These are phyloP conservation scores for Canavalia gladiata DNA, from an alignment of 306 rosid genomes.

Conservation along the genomic window DNA sequence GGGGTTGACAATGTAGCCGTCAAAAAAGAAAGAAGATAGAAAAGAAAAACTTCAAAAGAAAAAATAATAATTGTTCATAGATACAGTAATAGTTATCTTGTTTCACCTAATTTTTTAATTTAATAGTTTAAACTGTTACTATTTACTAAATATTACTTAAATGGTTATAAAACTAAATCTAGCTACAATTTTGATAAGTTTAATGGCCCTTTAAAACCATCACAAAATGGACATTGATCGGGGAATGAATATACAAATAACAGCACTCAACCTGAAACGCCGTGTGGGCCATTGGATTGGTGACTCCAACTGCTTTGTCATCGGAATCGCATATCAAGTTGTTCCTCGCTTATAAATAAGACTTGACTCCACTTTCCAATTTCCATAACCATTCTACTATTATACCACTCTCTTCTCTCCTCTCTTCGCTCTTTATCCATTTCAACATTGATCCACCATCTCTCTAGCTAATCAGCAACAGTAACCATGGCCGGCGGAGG, in stretches of 20 bases:
- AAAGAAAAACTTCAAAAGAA: background rate
- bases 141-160: too few species aligned
- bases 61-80: too few species aligned
- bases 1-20: background rate
- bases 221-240: too few species aligned
- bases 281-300: slow-evolving; percentile 26
- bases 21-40: background rate
- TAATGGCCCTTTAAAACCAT: too few species aligned
- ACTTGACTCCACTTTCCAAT: background rate
- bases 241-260: too few species aligned
- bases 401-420: background rate
- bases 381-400: background rate
- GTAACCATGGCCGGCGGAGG: slow-evolving; percentile 73
- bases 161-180: too few species aligned
- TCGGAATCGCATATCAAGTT: background rate
- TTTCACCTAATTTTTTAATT: too few species aligned
- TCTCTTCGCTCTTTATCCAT: background rate
- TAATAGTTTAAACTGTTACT: too few species aligned
- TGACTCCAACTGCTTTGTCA: background rate
- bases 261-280: background rate
- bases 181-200: too few species aligned
- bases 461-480: background rate
- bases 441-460: background rate
- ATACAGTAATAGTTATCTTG: too few species aligned
- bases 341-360: slow-evolving; percentile 11